phyloP scores from a whole-genome alignment of 345 rosid species.

The Populus davidiana region DNA sequence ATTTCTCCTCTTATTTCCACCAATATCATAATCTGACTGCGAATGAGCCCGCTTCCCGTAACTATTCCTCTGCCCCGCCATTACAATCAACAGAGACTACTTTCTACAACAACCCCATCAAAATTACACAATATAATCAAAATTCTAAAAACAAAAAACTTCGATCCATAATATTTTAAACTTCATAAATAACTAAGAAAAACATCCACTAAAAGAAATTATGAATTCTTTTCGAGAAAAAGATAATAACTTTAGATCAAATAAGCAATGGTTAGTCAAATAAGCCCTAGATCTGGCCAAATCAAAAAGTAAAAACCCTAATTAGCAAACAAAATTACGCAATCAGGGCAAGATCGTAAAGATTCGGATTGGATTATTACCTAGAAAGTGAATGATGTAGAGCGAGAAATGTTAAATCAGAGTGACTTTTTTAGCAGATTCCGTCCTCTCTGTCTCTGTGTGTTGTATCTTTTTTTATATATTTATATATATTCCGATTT shows the following conservation, averaged over 20 bases:
- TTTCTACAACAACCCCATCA: neutral
- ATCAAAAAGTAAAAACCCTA: neutral
- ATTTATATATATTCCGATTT: neutral
- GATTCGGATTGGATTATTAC: neutral
- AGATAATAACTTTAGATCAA: neutral
- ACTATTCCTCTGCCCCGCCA: slow-evolving; percentile 85
- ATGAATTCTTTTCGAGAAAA: neutral
- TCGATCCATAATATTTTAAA: neutral
- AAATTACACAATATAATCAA: neutral
- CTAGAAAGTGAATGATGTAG: neutral
- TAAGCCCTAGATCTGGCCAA: neutral
- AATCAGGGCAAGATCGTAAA: neutral
- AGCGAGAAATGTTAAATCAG: neutral
- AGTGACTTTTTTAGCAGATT: neutral
- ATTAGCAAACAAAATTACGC: neutral
- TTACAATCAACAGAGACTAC: slow-evolving; percentile 5
- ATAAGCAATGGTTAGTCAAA: neutral
- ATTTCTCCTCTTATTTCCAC: slow-evolving; percentile 65
- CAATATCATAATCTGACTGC: slow-evolving; percentile 64
- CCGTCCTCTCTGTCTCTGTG: neutral
- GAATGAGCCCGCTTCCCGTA: slow-evolving; percentile 74
- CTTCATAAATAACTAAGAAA: neutral
- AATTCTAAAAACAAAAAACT: neutral
- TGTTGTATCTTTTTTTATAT: neutral
- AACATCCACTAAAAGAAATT: no score